phyloP scores from a whole-genome alignment of 345 rosid species.

The Gossypium raimondii region DNA sequence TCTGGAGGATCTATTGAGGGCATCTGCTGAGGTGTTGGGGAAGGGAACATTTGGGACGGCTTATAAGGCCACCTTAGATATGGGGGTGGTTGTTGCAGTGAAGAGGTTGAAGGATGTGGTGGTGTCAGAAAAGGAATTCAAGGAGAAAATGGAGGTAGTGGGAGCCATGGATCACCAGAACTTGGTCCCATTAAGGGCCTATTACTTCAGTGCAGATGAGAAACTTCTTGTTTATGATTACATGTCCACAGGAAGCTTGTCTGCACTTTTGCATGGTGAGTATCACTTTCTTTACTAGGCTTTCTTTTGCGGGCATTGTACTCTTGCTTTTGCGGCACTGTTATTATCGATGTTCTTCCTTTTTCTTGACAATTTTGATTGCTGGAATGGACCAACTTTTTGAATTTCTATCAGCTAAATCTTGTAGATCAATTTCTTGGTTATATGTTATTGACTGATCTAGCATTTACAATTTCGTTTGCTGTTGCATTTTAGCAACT shows the following conservation, averaged over 20 bases:
- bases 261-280: constrained; percentile 69
- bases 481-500: too few species aligned
- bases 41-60: constrained; percentile 87
- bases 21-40: constrained; percentile 92
- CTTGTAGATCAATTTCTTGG: background rate
- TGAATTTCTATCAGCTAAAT: background rate
- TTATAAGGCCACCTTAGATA: constrained; percentile 72
- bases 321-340: background rate
- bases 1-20: constrained; percentile 76
- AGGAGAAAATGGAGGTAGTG: constrained; percentile 57
- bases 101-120: constrained; percentile 81
- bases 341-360: constrained; percentile 4
- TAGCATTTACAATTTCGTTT: too few species aligned
- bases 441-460: too few species aligned
- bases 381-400: background rate
- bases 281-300: background rate
- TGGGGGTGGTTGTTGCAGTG: constrained; percentile 70
- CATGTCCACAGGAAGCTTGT: constrained; percentile 71
- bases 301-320: constrained; percentile 3
- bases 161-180: constrained; percentile 66
- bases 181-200: constrained; percentile 53
- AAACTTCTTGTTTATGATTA: constrained; percentile 67
- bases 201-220: constrained; percentile 52
- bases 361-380: background rate
- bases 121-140: constrained; percentile 59